Conservation (phyloP, 1,284 basidiomycete genomes). For the Ustilago curta region DNA sequence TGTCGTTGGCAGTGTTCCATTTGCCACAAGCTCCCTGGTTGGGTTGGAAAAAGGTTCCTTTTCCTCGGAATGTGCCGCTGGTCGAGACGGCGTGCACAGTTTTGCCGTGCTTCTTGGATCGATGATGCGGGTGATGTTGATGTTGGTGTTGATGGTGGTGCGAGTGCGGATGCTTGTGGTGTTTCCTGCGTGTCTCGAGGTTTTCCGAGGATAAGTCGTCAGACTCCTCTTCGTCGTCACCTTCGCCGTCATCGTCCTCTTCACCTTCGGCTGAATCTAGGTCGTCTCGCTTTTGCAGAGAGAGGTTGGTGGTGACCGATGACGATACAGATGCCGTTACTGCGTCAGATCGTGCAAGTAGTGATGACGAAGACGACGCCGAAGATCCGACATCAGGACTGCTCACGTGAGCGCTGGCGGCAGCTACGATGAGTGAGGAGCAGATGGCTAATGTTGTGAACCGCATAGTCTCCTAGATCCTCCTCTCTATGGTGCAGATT, state of each 20-base stretch:
- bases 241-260: not conserved
- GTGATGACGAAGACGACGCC: conserved; percentile 8
- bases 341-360: conserved; percentile 12
- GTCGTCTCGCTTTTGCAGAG: conserved; percentile 4
- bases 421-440: conserved; percentile 19
- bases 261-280: not conserved
- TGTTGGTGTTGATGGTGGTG: conserved; percentile 18
- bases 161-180: conserved; percentile 13
- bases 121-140: not conserved
- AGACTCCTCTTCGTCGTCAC: conserved; percentile 5
- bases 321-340: not conserved
- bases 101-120: conserved; percentile 3
- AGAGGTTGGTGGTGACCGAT: not conserved
- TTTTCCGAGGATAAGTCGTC: not conserved
- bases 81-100: not conserved
- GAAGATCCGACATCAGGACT: conserved; percentile 5
- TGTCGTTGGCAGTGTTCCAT: conserved; percentile 29
- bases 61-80: conserved; percentile 20
- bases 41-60: conserved; percentile 39
- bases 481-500: not conserved
- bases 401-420: conserved; percentile 21
- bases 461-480: conserved; percentile 14
- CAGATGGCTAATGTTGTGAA: conserved; percentile 19
- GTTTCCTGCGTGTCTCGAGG: conserved; percentile 13
- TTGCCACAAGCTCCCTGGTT: conserved; percentile 41